A percentile compares a stretch with the other conserved stretches of the same genome.
Evolutionary conservation across 495 filamentous ascomycete species (phyloP).

Genomic region (Aspergillus sclerotiicarbonarius): DNA sequence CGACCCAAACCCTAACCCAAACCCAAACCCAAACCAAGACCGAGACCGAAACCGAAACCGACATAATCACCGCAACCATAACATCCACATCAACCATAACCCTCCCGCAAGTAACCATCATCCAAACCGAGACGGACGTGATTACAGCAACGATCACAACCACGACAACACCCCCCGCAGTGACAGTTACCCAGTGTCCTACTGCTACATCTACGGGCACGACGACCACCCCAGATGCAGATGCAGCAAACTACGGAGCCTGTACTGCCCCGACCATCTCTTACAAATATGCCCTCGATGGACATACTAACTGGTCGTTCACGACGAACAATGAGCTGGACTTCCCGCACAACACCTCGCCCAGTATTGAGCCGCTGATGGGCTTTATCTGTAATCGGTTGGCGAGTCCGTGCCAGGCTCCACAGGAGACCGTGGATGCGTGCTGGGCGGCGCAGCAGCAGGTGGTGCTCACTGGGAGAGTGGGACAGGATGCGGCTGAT

Average conservation of each 20-base stretch:
- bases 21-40: no score
- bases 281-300: conserved; percentile 53
- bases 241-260: background rate
- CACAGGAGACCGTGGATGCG: conserved; percentile 39
- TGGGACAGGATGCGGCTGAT: conserved; percentile 57
- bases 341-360: conserved; percentile 60
- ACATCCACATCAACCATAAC: no score
- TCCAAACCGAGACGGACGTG: no score
- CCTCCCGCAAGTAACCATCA: no score
- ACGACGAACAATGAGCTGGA: conserved; percentile 45
- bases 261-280: conserved; percentile 55
- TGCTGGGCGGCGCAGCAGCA: conserved; percentile 42
- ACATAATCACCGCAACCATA: no score
- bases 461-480: conserved; percentile 32
- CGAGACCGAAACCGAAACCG: no score
- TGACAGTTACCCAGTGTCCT: background rate
- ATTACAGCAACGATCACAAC: no score
- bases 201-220: background rate
- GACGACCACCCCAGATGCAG: background rate
- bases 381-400: conserved; percentile 57
- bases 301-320: conserved; percentile 51
- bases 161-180: no score
- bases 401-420: conserved; percentile 50
- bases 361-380: conserved; percentile 54
- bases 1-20: no score